phyloP scores from a whole-genome alignment of 176 grass and related monocot genomes.

The Rhynchospora breviuscula region DNA sequence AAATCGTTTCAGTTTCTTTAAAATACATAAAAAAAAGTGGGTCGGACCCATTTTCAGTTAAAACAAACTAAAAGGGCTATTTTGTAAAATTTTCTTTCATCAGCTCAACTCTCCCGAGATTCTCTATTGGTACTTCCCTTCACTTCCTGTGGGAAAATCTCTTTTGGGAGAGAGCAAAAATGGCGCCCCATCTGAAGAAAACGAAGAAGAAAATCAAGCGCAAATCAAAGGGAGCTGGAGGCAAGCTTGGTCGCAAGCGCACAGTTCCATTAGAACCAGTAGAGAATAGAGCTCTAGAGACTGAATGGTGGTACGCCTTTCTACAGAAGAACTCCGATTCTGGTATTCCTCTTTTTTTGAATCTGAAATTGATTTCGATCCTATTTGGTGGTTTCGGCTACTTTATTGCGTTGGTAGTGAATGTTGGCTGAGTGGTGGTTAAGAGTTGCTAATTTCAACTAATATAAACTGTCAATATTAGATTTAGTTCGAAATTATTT shows the following conservation, averaged over 20 bases:
- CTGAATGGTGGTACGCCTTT: slow-evolving; percentile 95
- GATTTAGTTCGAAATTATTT: not conserved
- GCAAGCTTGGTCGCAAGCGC: slow-evolving; percentile 35
- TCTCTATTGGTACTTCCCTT: not conserved
- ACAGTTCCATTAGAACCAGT: slow-evolving; percentile 21
- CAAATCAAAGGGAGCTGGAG: slow-evolving; percentile 55
- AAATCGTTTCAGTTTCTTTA: no score
- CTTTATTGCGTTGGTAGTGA: not conserved
- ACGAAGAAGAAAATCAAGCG: slow-evolving; percentile 57
- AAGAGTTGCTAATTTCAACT: not conserved
- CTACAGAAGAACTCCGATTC: slow-evolving; percentile 46
- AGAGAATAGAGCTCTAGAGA: slow-evolving; percentile 62
- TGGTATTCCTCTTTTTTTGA: slow-evolving; percentile 20
- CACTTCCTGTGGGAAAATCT: not conserved
- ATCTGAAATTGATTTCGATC: not conserved
- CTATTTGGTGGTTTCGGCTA: not conserved
- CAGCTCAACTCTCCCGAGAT: not conserved
- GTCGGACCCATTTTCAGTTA: no score
- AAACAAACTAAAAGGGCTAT: no score
- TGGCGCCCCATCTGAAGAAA: slow-evolving; percentile 57
- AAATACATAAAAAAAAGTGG: no score
- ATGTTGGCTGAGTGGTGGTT: not conserved
- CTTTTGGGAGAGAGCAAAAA: not conserved
- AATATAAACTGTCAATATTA: not conserved
- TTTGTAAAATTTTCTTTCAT: not conserved